Evolutionary conservation across 2,329 filamentous ascomycete genomes (phyloP), one percentile per base, ranked within the genome.

Genomic region (Lachnellula hyalina): DNA sequence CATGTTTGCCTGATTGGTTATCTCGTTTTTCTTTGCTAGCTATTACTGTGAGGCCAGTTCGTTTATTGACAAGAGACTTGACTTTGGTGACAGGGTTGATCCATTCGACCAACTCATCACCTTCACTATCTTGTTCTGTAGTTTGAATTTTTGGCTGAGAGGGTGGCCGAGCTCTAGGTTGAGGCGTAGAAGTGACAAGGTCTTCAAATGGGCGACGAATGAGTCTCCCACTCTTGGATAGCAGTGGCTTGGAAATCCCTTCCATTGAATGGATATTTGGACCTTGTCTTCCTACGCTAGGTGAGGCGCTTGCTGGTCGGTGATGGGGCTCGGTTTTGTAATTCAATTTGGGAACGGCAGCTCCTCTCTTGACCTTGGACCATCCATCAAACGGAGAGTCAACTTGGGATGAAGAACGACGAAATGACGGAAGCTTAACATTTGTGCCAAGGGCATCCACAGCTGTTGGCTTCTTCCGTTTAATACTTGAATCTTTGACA

Each of bases 41-140:
- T 44, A 61, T 55, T 32, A 72, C 52, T 1, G 72, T 66, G 38
- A 76, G 76, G 53, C 83, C 84, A 9, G 82, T 86, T 19, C 78
- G 75, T 5, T 74, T 64, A 59, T 85, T 80, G n/a, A 87, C 67
- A 2, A 73, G 53, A 46, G 75, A 76, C 1, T 61, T 72, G 55
- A 78, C 71, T 59, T 77, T 79, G 0, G 82, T 87, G 8, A 71
- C 63, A 0, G 85, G 84, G 61, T 90, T 81, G 1, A 73, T 74
- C 87, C 87, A 90, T 15, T 70, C 56, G 0, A 82, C 66, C 0
- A 71, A 67, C 7, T 68, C 63, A 34, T 66, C 66, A n/a, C 66
- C 65, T 48, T 74, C 73, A 38, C 63, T 58, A 11, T 28, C 5
- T 32, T 23, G 25, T 41, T 15, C 4, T 2, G 19, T 17, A 32